Evolutionary conservation across 2,329 filamentous ascomycete genomes (phyloP).

Genomic region (Hypoxylon sp.): DNA sequence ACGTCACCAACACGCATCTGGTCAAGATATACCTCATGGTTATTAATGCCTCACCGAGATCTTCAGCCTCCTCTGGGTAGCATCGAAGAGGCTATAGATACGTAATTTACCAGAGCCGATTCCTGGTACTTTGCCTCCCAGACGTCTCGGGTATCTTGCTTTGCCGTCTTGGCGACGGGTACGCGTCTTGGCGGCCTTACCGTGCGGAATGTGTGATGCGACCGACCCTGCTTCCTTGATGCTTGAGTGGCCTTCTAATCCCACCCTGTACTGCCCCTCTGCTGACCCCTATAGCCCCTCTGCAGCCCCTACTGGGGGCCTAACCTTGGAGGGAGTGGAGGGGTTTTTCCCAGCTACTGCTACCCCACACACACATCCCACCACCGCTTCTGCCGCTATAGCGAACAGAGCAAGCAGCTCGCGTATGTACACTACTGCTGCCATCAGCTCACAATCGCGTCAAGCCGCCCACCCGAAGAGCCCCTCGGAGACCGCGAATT

Average conservation of each 20-base stretch:
- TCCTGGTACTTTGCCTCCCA: background rate
- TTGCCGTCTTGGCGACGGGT: constrained; percentile 11
- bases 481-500: background rate
- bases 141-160: constrained; percentile 14
- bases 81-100: background rate
- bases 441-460: too few relatives aligned
- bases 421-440: too few relatives aligned
- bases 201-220: background rate
- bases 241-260: too few relatives aligned
- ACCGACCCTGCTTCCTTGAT: too few relatives aligned
- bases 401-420: too few relatives aligned
- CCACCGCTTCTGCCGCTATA: too few relatives aligned
- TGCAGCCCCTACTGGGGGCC: too few relatives aligned
- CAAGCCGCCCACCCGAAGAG: constrained; percentile 33
- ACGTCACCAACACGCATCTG: background rate
- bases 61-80: background rate
- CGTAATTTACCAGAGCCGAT: background rate
- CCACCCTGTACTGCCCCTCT: too few relatives aligned
- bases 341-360: background rate
- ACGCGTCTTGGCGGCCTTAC: constrained; percentile 13
- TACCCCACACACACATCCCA: too few relatives aligned
- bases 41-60: background rate
- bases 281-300: too few relatives aligned
- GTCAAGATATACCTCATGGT: background rate
- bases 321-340: too few relatives aligned